phyloP scores from a whole-genome alignment of 106 monocot genomes.

The Allium sativum region DNA sequence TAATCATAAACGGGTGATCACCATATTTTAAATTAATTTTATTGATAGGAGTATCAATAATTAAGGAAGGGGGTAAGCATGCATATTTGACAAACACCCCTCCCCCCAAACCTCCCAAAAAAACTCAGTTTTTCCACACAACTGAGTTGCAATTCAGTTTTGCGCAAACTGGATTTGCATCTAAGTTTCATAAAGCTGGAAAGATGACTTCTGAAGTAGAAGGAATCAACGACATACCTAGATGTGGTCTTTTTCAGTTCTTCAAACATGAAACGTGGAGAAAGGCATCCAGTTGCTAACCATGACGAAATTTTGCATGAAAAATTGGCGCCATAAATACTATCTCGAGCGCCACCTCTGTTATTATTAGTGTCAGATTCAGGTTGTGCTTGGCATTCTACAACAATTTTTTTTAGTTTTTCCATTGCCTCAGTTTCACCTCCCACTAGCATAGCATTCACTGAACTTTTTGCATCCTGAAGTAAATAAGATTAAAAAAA shows the following conservation, averaged over 20 bases:
- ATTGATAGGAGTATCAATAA: too few relatives aligned
- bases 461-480: slow-evolving; percentile 34
- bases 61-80: too few relatives aligned
- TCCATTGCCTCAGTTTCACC: slow-evolving; percentile 86
- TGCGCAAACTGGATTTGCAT: too few relatives aligned
- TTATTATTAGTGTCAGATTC: slow-evolving; percentile 31
- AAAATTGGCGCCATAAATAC: slow-evolving; percentile 96
- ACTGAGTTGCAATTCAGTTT: too few relatives aligned
- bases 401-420: slow-evolving; percentile 67
- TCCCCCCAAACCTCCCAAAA: too few relatives aligned
- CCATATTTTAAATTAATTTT: too few relatives aligned
- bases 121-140: too few relatives aligned
- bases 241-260: slow-evolving; percentile 67
- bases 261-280: slow-evolving; percentile 89
- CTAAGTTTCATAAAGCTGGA: too few relatives aligned
- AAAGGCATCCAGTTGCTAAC: slow-evolving; percentile 86
- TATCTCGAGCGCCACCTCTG: slow-evolving; percentile 35
- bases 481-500: background rate
- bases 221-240: too few relatives aligned
- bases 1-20: too few relatives aligned
- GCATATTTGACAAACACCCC: too few relatives aligned
- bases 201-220: too few relatives aligned
- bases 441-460: slow-evolving; percentile 57
- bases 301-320: slow-evolving; percentile 98
- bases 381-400: slow-evolving; percentile 55